Evolutionary conservation across 1,284 basidiomycete genomes (phyloP).

Genomic region (Tausonia pullulans): DNA sequence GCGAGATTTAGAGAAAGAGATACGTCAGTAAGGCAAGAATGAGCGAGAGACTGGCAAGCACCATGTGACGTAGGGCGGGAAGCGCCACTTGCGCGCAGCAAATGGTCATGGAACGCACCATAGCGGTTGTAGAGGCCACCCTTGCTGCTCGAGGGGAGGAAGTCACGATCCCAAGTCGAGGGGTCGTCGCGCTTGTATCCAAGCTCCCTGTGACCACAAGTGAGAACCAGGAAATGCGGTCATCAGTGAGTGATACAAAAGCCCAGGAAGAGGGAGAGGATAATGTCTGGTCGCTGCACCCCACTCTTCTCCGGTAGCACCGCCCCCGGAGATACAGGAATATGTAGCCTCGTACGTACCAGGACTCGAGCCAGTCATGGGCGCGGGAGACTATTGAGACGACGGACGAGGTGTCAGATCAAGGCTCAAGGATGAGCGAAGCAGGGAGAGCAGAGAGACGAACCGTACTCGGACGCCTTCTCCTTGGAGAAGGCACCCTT

Average conservation of each 20-base stretch:
- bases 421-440: not conserved
- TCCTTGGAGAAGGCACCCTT: conserved; percentile 24
- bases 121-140: conserved; percentile 17
- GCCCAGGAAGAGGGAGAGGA: too few species aligned
- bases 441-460: too few species aligned
- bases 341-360: conserved; percentile 1
- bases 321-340: too few species aligned
- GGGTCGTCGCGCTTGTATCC: conserved; percentile 31
- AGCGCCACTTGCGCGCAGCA: too few species aligned
- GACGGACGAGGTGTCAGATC: not conserved
- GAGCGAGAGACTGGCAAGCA: too few species aligned
- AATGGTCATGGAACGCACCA: not conserved
- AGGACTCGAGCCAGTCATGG: conserved; percentile 27
- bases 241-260: too few species aligned
- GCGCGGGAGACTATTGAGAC: conserved; percentile 14
- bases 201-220: not conserved
- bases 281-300: too few species aligned
- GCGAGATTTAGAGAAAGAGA: too few species aligned
- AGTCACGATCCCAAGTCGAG: conserved; percentile 20
- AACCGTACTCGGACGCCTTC: conserved; percentile 21
- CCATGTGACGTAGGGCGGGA: too few species aligned
- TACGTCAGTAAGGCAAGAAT: too few species aligned
- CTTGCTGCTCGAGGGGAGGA: not conserved
- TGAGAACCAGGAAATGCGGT: too few species aligned
- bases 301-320: too few species aligned